phyloP scores from a whole-genome alignment of 2,329 filamentous ascomycete genomes.

The Trichocomaceae sp. region DNA sequence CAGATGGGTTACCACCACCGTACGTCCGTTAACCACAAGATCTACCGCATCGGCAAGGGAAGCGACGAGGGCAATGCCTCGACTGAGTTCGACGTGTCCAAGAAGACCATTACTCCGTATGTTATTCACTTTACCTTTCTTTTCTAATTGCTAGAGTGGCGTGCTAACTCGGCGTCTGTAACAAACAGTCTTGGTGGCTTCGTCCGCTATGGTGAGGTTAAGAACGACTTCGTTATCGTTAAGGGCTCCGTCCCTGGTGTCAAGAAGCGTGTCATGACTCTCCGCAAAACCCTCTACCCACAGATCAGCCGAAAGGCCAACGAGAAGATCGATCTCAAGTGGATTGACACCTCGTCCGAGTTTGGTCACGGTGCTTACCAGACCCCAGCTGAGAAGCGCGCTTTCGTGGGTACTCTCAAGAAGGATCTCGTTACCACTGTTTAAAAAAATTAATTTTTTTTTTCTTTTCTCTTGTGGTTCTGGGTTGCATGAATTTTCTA shows the following conservation, averaged over 20 bases:
- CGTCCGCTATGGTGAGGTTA: conserved; percentile 98
- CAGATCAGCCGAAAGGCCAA: conserved; percentile 93
- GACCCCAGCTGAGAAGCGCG: conserved; percentile 95
- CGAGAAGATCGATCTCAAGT: conserved; percentile 99
- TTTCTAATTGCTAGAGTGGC: neutral
- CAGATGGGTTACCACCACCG: conserved; percentile 99
- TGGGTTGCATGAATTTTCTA: conserved; percentile 29
- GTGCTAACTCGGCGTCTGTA: conserved; percentile 21
- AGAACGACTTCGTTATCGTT: conserved; percentile 97
- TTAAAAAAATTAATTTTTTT: conserved; percentile 40
- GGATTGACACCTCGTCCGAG: conserved; percentile 99
- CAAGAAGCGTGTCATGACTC: conserved; percentile 99
- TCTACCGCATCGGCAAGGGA: conserved; percentile 97
- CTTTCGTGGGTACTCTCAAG: conserved; percentile 98
- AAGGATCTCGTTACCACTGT: conserved; percentile 68
- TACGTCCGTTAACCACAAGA: conserved; percentile 99
- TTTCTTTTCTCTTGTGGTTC: conserved; percentile 19
- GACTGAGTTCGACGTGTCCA: conserved; percentile 92
- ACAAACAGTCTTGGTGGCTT: conserved; percentile 98
- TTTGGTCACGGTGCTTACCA: conserved; percentile 99
- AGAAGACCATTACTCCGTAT: conserved; percentile 99
- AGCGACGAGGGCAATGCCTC: conserved; percentile 85
- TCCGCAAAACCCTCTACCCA: conserved; percentile 96
- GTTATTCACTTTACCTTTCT: conserved; percentile 45
- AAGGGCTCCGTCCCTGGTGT: conserved; percentile 97